phyloP scores from a whole-genome alignment of 768 basidiomycete species.

The Kwoniella botswanensis region DNA sequence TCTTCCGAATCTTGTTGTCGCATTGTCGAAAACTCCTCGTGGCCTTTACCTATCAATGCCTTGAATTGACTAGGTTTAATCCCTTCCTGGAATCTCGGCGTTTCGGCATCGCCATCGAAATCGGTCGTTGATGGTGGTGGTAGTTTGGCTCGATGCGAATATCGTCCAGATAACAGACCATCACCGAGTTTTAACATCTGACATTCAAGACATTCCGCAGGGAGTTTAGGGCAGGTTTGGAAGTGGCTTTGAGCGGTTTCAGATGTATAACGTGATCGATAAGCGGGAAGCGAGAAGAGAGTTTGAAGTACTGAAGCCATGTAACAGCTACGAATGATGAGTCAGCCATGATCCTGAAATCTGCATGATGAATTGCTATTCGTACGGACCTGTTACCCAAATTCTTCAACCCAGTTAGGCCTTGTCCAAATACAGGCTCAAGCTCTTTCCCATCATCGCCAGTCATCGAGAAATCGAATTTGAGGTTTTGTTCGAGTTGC shows the following conservation, averaged over 20 bases:
- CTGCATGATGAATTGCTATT: no score
- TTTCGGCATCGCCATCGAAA: constrained; percentile 38
- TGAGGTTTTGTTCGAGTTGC: constrained; percentile 97
- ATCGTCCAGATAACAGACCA: constrained; percentile 89
- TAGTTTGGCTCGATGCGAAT: constrained; percentile 67
- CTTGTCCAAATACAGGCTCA: constrained; percentile 84
- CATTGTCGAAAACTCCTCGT: constrained; percentile 95
- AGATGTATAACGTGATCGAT: constrained; percentile 73
- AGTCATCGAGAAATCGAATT: constrained; percentile 90
- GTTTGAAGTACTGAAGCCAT: constrained; percentile 93
- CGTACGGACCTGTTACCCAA: constrained; percentile 78
- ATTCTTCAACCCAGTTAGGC: constrained; percentile 86
- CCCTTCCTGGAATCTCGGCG: constrained; percentile 74
- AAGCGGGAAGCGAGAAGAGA: constrained; percentile 77
- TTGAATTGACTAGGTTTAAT: constrained; percentile 84
- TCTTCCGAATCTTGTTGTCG: constrained; percentile 96
- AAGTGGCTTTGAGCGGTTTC: constrained; percentile 64
- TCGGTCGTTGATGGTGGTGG: constrained; percentile 44
- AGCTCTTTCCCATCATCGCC: constrained; percentile 84
- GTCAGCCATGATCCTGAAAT: background rate
- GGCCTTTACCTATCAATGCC: constrained; percentile 85
- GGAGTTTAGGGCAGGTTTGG: constrained; percentile 69
- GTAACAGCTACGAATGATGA: constrained; percentile 72
- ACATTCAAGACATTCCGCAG: constrained; percentile 88
- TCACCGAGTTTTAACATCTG: constrained; percentile 92